Base-by-base conservation (phyloP, 495 filamentous ascomycete species). In the Penicillium argentinense region DNA sequence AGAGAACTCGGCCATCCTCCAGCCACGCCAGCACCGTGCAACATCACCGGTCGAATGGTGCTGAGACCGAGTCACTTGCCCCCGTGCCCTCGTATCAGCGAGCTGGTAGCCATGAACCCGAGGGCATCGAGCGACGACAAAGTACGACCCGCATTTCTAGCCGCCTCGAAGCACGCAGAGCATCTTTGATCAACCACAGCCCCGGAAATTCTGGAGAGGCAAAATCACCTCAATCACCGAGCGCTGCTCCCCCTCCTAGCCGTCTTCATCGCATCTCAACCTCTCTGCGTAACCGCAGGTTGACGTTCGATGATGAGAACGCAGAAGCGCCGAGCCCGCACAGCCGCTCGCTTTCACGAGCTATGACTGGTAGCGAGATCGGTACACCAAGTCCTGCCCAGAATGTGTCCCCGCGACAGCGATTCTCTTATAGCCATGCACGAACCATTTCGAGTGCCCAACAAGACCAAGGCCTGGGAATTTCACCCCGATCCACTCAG, bases 141-240 rank as follows among this genome's bases (percentile, higher is more conserved):
- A 60, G 72, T 72, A 86, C 79, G 54, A 79, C 75, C 9, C 80
- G 88, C 51, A 76, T 85, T 7, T 68, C 83, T 30, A 84, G 82
- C 53, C 83, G 87, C 13, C 73, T 88, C 24, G 88, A 92, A 62
- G 84, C 87, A 38, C 82, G 84, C 51, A 77, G 90, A 40, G 74
- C 73, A 37, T 89, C 80, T 34, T 60, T 87, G 37, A 69, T 85
- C 13, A 73, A 74, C 39, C 51, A 71, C 9, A 74, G 68, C 23
- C 23, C 55, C 8, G 47, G 46, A 8, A 40, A 44, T 21, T 22
- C 45, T 24, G 28, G 39, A 7, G 67, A 71, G 7, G 19, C 49
- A 16, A 64, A 63, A 40, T 38, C 50, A 23, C 36, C 53, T n/a
- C 65, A 66, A 21, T 54, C 63, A 14, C 59, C 67, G 6, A 55